These are phyloP conservation scores for Gentiana dahurica DNA, from an alignment of 257 asterid genomes.

Conservation along the genomic window DNA sequence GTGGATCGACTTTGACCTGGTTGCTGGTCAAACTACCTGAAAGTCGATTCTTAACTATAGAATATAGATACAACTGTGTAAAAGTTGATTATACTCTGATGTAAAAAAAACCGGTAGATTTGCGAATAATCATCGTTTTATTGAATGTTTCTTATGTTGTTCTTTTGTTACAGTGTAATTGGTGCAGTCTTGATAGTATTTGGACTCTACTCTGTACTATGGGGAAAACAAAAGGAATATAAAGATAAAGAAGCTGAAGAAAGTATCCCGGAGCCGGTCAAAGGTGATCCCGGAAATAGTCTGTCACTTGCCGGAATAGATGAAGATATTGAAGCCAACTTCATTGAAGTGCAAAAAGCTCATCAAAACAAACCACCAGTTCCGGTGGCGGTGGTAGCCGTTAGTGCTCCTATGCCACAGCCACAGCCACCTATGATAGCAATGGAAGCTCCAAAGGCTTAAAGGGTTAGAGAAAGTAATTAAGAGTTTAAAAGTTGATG, in stretches of 20 bases:
- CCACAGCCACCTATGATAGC: slow-evolving; percentile 47
- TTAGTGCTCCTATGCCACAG: slow-evolving; percentile 20
- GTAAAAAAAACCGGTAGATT: too few species aligned
- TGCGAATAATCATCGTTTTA: too few species aligned
- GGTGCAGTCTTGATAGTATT: slow-evolving; percentile 41
- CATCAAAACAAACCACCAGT: slow-evolving; percentile 17
- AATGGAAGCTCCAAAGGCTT: slow-evolving; percentile 40
- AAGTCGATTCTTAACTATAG: too few species aligned
- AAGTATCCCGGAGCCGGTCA: slow-evolving; percentile 34
- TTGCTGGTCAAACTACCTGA: too few species aligned
- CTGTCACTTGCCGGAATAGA: not conserved
- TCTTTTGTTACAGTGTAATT: slow-evolving; percentile 22
- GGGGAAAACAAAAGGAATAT: slow-evolving; percentile 54
- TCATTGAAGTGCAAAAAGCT: slow-evolving; percentile 17
- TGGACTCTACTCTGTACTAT: slow-evolving; percentile 40
- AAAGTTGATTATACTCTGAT: too few species aligned
- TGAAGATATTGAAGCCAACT: slow-evolving; percentile 56
- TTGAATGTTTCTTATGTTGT: too few species aligned
- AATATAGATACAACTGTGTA: too few species aligned
- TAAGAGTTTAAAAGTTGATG: not conserved
- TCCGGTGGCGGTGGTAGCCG: slow-evolving; percentile 29
- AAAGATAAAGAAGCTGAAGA: slow-evolving; percentile 33
- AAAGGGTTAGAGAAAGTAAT: not conserved
- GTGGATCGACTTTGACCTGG: too few species aligned
- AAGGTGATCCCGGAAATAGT: slow-evolving; percentile 17